A percentile compares a stretch with the other conserved stretches of the same genome.
phyloP scores from a whole-genome alignment of 169 alveolate species.

The Eimeria praecox region DNA sequence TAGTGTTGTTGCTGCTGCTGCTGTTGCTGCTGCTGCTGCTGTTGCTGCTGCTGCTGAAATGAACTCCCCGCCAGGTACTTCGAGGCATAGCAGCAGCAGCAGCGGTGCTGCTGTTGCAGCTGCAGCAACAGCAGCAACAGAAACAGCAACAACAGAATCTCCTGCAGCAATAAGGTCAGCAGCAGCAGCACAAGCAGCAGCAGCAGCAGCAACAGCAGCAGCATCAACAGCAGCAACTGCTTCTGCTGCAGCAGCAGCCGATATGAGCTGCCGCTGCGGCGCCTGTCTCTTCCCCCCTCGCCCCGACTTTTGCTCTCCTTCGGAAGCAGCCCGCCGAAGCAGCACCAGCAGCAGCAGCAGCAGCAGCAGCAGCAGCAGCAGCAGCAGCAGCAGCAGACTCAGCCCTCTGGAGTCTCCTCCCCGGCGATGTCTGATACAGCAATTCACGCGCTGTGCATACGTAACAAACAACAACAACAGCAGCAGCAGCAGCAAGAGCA shows the following conservation, averaged over 20 bases:
- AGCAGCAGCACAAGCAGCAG: no score
- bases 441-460: neutral
- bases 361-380: neutral
- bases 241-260: neutral
- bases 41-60: no score
- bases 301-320: neutral
- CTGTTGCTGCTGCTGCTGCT: no score
- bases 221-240: neutral
- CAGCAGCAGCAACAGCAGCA: constrained; percentile 21
- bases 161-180: no score
- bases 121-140: no score
- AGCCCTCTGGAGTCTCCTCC: constrained; percentile 27
- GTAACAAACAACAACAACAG: neutral
- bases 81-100: neutral
- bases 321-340: neutral
- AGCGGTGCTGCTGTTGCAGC: neutral
- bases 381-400: neutral
- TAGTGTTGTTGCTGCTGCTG: no score
- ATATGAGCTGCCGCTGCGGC: constrained; percentile 6
- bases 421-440: constrained; percentile 27
- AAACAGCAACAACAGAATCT: no score
- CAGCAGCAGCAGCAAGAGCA: neutral
- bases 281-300: constrained; percentile 3
- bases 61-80: no score
- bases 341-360: no score